A percentile compares a stretch with the other conserved stretches of the same genome.
Evolutionary conservation across 2,329 filamentous ascomycete species (phyloP).

Genomic region (Arthrobotrys iridis): DNA sequence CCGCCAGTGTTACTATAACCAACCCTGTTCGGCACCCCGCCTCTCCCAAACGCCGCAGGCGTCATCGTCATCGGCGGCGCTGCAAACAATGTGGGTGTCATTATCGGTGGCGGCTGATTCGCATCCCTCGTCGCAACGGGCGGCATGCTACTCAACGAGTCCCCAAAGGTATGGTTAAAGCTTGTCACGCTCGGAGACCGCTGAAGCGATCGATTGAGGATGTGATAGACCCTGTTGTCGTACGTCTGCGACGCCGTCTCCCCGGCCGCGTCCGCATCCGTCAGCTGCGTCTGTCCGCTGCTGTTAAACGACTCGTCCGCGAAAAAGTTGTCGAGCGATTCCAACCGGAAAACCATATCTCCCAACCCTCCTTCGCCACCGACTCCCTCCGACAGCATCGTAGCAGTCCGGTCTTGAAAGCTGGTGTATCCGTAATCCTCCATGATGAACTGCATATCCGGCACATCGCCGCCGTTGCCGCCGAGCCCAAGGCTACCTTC

Average conservation of each 20-base stretch:
- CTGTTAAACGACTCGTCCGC: slow-evolving; percentile 63
- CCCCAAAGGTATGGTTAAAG: slow-evolving; percentile 58
- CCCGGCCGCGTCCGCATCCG: slow-evolving; percentile 48
- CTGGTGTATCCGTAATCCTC: slow-evolving; percentile 80
- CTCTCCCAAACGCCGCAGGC: slow-evolving; percentile 38
- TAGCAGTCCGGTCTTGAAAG: slow-evolving; percentile 76
- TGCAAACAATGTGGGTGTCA: slow-evolving; percentile 59
- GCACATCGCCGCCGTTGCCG: slow-evolving; percentile 68
- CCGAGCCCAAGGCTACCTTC: too few relatives aligned
- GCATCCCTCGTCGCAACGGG: slow-evolving; percentile 42
- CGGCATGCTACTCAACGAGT: slow-evolving; percentile 56
- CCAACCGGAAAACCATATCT: slow-evolving; percentile 75
- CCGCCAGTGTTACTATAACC: not conserved
- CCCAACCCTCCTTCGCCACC: slow-evolving; percentile 76
- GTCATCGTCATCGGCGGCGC: slow-evolving; percentile 57
- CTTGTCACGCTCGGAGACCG: slow-evolving; percentile 58
- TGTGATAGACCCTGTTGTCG: slow-evolving; percentile 58
- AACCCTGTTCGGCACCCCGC: slow-evolving; percentile 36
- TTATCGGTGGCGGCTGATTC: slow-evolving; percentile 56
- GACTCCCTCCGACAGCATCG: slow-evolving; percentile 89
- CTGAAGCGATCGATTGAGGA: slow-evolving; percentile 58
- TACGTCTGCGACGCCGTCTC: slow-evolving; percentile 58
- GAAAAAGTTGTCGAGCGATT: slow-evolving; percentile 69
- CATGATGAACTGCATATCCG: slow-evolving; percentile 89
- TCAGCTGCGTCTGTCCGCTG: slow-evolving; percentile 57